These are phyloP conservation scores for Mesembryanthemum crystallinum DNA, from an alignment of 148 eudicot species.

Conservation along the genomic window DNA sequence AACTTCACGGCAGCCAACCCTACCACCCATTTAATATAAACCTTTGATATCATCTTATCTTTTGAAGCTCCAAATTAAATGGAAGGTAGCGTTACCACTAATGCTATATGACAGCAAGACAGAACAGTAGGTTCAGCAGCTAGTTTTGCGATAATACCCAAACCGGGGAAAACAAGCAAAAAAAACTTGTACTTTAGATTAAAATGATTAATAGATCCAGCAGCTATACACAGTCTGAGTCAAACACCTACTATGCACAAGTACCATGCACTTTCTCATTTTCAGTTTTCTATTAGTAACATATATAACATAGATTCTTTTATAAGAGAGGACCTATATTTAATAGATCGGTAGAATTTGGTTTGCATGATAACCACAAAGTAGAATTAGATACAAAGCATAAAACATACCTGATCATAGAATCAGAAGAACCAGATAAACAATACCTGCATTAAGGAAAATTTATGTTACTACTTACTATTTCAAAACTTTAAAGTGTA, in stretches of 20 bases:
- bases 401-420: conserved; percentile 77
- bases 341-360: background rate
- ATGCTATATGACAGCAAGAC: background rate
- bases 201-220: no score
- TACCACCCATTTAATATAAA: no score
- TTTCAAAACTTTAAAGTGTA: background rate
- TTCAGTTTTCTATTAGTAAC: background rate
- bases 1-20: no score
- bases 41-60: no score
- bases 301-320: background rate
- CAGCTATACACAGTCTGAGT: no score
- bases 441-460: conserved; percentile 64
- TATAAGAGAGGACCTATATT: no score
- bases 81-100: background rate
- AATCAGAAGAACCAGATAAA: conserved; percentile 97
- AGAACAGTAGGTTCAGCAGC: background rate
- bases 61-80: no score
- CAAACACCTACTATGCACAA: no score
- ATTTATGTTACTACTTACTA: conserved; percentile 20
- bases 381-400: background rate
- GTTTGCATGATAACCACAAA: conserved; percentile 1
- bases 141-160: background rate
- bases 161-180: background rate
- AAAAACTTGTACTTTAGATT: background rate
- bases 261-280: conserved; percentile 1